Base-by-base conservation (phyloP, 768 basidiomycete genomes). In the Kwoniella newhampshirensis region DNA sequence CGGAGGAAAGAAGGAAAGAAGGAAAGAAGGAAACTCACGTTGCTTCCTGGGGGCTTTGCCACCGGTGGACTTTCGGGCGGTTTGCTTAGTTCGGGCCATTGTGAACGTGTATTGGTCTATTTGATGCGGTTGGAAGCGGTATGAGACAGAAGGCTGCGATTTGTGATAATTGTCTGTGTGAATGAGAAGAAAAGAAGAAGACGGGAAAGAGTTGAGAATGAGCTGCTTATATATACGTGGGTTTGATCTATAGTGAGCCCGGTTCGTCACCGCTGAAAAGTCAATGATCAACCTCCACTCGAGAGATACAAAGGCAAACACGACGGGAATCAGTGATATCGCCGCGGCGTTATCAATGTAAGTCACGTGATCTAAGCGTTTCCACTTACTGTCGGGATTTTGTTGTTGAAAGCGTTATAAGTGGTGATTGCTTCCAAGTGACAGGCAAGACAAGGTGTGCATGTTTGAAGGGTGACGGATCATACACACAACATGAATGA, bases 51-150 rank as follows among this genome's bases (percentile, higher is more conserved):
- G 68, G 23, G 76, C 78, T 79, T 74, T 66, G 86, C 91, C 91
- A 87, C 93, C 93, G 60, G 93, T 94, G 54, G 91, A 93, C 83
- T 94, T 94, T 80, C 91, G 91, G 75, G 92, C 92, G 77, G 91
- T 94, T 89, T 94, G 92, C 91, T 56, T 64, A 27, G 62, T 51
- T 39, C 50, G 56, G 27, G 47, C 51, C 58, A 54, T 46, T 40
- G 48, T 49, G 28, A 37, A 32, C n/a, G n/a, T n/a, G n/a, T 42
- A 82, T 77, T 77, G 54, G 74, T 76, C 74, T 70, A 75, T 77
- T 68, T 73, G 74, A 12, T 25, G 37, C 20, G 43, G 20, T 57
- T 41, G 27, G 2, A 23, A 45, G 18, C 12, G 2, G 25, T 6
- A 51, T 18, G 30, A 15, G 42, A 51, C 30, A 43, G 52, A 27